Base-by-base conservation (phyloP, 306 rosid genomes). In the Cotoneaster glaucophyllus region DNA sequence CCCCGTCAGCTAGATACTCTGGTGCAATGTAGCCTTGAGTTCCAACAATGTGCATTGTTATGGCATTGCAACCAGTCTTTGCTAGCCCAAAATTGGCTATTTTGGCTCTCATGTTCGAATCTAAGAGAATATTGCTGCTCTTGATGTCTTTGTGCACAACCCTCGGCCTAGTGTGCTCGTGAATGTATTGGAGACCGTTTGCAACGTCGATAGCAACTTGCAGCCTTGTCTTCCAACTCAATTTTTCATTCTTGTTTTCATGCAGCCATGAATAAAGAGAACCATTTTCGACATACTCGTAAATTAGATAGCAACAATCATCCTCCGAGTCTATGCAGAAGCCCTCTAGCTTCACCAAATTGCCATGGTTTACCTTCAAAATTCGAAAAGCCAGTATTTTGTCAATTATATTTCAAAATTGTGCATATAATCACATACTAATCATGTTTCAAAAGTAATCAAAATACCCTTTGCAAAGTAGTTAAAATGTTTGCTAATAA, bases 1-100 rank as follows among this genome's bases (percentile, higher is more conserved):
- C 84, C 6, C 97, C 97, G 22, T 95, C 99, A 0, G 88, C 84
- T 1, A 92, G 77, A 82, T 95, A 95, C 44, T 95, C 98, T 0
- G 98, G 98, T 21, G 98, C 89, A 59, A 95, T 95, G 57, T 95
- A 95, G 44, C 98, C 98, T 79, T 92, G 98, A 58, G 98, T 92
- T 22, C 97, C 98, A 21, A 95, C 97, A 28, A 95, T 92, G 83
- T 92, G 98, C 97, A 90, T 95, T 8, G 98, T 95, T 19, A 95
- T 95, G 73, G 97, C 98, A 34, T 95, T 95, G 81, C 87, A 85
- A 67, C 97, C 98, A 0, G 92, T 86, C 71, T 95, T 95, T 8
- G 98, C 98, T 0, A 92, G 81, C 4, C 98, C 97, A 29, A 95
- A 95, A 59, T 95, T 95, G 45, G 98, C 98, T 56, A 95, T 95